Evolutionary conservation across 108 stramenopile genomes (phyloP), one percentile per base, ranked within the genome.

Genomic region (Skeletonema costatum): DNA sequence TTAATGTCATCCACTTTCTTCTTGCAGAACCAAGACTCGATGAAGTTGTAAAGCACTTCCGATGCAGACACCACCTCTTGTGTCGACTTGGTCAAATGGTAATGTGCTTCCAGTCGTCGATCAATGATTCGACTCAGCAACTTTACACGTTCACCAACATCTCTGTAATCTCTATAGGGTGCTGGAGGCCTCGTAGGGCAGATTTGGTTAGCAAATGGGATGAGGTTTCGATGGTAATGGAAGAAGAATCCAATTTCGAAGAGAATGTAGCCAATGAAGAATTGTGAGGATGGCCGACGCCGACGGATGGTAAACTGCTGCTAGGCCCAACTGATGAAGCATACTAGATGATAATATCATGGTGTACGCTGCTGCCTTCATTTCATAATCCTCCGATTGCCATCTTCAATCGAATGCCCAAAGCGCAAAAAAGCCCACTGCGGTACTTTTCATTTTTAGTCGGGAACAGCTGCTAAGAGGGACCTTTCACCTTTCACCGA

Each of bases 161-260:
- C 19, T 6, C 19, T 33, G 61, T 78, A 78, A 36, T 78, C 77
- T 66, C 77, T n/a, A 38, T 78, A 78, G 8, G 77, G 71, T 0
- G 65, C 71, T 46, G 70, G 70, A 10, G 70, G 70, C 1, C 42
- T 14, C 5, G 48, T 64, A 5, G 44, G 17, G n/a, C 51, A 21
- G 13, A 70, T 53, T 38, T 39, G 38, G 21, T 78, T 78, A 1
- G 77, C 77, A 13, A 14, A 12, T n/a, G 77, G 77, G 4, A 78
- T 21, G 4, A 78, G 70, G 19, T 66, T 5, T 31, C 31, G 31
- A 56, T 72, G 77, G 21, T 78, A 71, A 31, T 78, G 65, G 17
- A 78, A 48, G 65, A 72, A 78, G 44, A 78, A 78, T 3, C 70
- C 70, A 36, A 78, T n/a, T 71, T 78, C 77, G 44, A 78, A 72